Evolutionary conservation across 352 stramenopile species (phyloP), one percentile per base, ranked within the genome.

Genomic region (Phytophthora sp.): DNA sequence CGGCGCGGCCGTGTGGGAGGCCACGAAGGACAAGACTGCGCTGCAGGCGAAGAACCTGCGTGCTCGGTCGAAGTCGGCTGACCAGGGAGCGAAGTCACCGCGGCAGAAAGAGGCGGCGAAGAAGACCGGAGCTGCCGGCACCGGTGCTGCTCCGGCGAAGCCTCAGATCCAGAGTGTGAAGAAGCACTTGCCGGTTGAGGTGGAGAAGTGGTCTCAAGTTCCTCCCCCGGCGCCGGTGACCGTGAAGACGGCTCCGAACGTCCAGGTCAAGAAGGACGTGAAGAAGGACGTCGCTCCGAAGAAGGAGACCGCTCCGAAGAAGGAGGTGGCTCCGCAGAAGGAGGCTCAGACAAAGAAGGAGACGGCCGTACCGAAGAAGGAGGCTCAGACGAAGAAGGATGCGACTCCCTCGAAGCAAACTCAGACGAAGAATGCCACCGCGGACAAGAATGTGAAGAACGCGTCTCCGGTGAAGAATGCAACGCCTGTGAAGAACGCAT

Each of bases 151-250:
- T n/a, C n/a, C n/a, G n/a, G n/a, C n/a, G n/a, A 34, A 59, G 35
- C 8, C 35, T 17, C 35, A 21, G 15, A 39, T 39, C 34, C 34
- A 39, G 15, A n/a, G 5, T 10, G 44, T 27, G 18, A 50, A 59
- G 51, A 59, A 50, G 51, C 17, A 59, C 51, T 9, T 52, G 18
- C 39, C 52, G 1, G 52, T 37, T n/a, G 50, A 58, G 28, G 38
- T 43, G 11, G 30, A 57, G 30, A 15, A 42, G 12, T 24, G 15
- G 38, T 18, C 12, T 27, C 12, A 21, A 5, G 52, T 52, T 34
- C 52, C 52, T 17, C 52, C 52, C 23, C 39, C 39, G 20, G 52
- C 52, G 1, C 52, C 52, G 20, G 18, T 46, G 4, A 27, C 11
- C n/a, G 28, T 50, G 26, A 59, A 49, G 45, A 12, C 45, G 12